Base-by-base conservation (phyloP, 345 rosid genomes). In the Boechera divaricarpa region DNA sequence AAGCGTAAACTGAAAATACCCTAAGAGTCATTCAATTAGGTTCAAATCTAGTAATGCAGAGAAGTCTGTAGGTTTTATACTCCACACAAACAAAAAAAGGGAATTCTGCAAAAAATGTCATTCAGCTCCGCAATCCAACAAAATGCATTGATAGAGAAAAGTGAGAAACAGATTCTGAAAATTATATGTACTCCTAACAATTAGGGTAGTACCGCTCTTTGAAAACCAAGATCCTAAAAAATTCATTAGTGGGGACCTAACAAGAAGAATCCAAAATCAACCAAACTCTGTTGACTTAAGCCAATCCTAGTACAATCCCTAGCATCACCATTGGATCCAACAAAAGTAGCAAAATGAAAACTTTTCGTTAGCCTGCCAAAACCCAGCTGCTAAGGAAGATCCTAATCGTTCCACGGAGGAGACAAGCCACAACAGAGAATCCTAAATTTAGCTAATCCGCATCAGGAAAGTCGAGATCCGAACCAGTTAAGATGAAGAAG, bases 221-320 rank as follows among this genome's bases (percentile, higher is more conserved):
- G 18, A 28, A 42, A 64, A 21, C 61, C 47, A 70, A 56, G 60
- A 77, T 77, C 72, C 28, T 55, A 56, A n/a, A 29, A 49, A 72
- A 72, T 29, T 65, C 3, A 65, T 58, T 5, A 18, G 77, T 78
- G 73, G 73, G 81, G 77, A 78, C 81, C 81, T 78, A 58, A 59
- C 57, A 58, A 72, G 76, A 72, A 51, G 16, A 78, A 48, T 65
- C 77, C 73, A 67, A 77, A 24, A 70, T 15, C 36, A 49, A 15
- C 31, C 13, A 65, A 65, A 78, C 73, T 48, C 29, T 38, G 63
- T 47, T 70, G 76, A 70, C 67, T 28, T 35, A 28, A 54, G 42
- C 66, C 63, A 69, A 74, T 63, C 26, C 42, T n/a, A 54, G 76
- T 77, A 77, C 76, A 65, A 77, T 77, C 59, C 52, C 59, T 63